A percentile compares a stretch with the other conserved stretches of the same genome.
Evolutionary conservation across 805 yeast genomes (phyloP).

Genomic region (Ogataea angusta): DNA sequence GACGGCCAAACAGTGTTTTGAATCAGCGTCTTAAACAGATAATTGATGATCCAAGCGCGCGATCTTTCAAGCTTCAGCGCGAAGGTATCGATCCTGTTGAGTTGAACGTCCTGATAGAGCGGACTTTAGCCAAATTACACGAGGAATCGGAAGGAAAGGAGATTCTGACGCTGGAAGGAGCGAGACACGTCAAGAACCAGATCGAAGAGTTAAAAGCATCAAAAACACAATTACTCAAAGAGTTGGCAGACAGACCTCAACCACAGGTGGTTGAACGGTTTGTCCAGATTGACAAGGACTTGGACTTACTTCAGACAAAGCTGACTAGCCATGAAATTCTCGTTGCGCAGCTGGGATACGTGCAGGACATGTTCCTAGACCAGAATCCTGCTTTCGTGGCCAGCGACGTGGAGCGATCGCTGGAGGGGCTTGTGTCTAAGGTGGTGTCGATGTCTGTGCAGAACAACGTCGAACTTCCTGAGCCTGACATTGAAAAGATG

Average conservation of each 20-base stretch:
- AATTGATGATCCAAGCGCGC: conserved; percentile 8
- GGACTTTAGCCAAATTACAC: conserved; percentile 18
- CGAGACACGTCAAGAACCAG: conserved; percentile 8
- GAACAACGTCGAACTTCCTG: conserved; percentile 39
- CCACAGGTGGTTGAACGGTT: conserved; percentile 3
- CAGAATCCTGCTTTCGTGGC: neutral
- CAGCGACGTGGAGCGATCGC: conserved; percentile 24
- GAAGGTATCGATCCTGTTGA: conserved; percentile 9
- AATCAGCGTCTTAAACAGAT: conserved; percentile 10
- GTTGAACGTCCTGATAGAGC: conserved; percentile 19
- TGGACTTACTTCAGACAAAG: conserved; percentile 12
- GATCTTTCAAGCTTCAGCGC: conserved; percentile 12
- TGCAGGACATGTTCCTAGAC: conserved; percentile 30
- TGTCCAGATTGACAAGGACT: conserved; percentile 7
- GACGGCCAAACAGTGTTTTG: conserved; percentile 4
- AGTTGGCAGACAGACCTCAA: neutral
- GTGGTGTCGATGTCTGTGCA: conserved; percentile 47
- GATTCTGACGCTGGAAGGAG: conserved; percentile 11
- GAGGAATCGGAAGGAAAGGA: neutral
- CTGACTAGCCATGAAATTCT: conserved; percentile 43
- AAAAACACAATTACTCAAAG: conserved; percentile 4
- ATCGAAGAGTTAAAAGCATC: conserved; percentile 7
- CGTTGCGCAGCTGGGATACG: conserved; percentile 45
- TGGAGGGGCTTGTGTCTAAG: conserved; percentile 46
- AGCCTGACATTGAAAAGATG: conserved; percentile 23